A percentile compares a stretch with the other conserved stretches of the same genome.
These are phyloP conservation scores for Sugiyamaella grinbergsii DNA, from an alignment of 1,139 yeast species.

Conservation along the genomic window DNA sequence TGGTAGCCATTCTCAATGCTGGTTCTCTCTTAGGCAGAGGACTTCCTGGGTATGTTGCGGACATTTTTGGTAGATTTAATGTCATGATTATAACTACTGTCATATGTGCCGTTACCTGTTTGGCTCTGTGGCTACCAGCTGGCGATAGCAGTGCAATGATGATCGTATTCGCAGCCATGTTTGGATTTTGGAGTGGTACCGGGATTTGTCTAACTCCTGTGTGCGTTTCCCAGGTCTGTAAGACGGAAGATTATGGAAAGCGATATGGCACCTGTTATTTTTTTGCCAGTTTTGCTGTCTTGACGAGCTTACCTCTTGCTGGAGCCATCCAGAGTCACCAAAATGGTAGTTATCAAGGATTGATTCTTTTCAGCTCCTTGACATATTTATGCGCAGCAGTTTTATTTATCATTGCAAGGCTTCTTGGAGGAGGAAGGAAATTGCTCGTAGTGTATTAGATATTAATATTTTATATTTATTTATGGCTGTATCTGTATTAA, in stretches of 20 bases:
- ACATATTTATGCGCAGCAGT: slow-evolving; percentile 36
- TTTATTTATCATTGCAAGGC: slow-evolving; percentile 34
- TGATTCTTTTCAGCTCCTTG: slow-evolving; percentile 39
- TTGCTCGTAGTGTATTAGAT: slow-evolving; percentile 26
- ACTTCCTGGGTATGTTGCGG: slow-evolving; percentile 53
- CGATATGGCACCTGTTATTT: slow-evolving; percentile 71
- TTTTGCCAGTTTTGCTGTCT: slow-evolving; percentile 59
- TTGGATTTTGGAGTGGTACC: slow-evolving; percentile 58
- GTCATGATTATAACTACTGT: slow-evolving; percentile 50
- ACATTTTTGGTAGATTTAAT: slow-evolving; percentile 55
- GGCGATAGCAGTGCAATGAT: slow-evolving; percentile 48
- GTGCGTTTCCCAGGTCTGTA: slow-evolving; percentile 58
- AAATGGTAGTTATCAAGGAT: slow-evolving; percentile 36
- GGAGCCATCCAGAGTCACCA: slow-evolving; percentile 47
- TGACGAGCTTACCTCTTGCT: slow-evolving; percentile 56
- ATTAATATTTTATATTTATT: slow-evolving; percentile 4
- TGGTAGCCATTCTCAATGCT: slow-evolving; percentile 50
- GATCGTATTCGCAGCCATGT: slow-evolving; percentile 52
- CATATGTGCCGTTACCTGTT: slow-evolving; percentile 42
- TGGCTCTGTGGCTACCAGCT: slow-evolving; percentile 57
- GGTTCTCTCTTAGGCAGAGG: slow-evolving; percentile 54
- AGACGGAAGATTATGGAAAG: slow-evolving; percentile 64
- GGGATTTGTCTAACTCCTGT: slow-evolving; percentile 52
- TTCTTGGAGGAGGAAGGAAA: slow-evolving; percentile 36
- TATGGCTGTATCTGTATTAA: background rate